Conservation (phyloP, 1,284 basidiomycete genomes). For the Puccinia brachypodii region DNA sequence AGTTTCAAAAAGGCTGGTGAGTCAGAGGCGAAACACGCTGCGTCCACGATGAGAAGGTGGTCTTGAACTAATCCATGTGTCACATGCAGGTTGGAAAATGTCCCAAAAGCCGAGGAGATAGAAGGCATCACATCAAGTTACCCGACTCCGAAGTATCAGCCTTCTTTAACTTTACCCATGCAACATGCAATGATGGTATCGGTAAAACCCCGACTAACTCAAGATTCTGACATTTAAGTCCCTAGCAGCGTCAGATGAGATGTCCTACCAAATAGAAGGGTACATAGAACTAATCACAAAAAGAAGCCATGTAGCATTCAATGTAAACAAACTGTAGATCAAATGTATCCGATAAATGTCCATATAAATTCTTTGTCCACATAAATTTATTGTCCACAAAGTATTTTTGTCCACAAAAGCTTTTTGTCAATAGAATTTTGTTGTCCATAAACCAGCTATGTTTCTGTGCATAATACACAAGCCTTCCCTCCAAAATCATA, state of each 20-base stretch:
- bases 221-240: not conserved
- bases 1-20: conserved; percentile 42
- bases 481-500: too few relatives aligned
- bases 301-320: too few relatives aligned
- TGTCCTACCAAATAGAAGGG: not conserved
- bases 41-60: not conserved
- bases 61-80: not conserved
- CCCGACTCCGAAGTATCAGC: not conserved
- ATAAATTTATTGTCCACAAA: too few relatives aligned
- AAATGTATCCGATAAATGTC: too few relatives aligned
- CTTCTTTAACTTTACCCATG: not conserved
- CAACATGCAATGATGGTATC: conserved; percentile 5
- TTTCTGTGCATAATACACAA: too few relatives aligned
- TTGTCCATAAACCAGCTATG: too few relatives aligned
- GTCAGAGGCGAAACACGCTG: not conserved
- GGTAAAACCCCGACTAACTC: not conserved
- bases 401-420: too few relatives aligned
- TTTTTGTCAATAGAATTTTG: too few relatives aligned
- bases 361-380: too few relatives aligned
- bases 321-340: too few relatives aligned
- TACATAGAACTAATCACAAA: too few relatives aligned
- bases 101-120: not conserved
- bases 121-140: not conserved
- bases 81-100: conserved; percentile 1
- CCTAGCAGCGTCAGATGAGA: not conserved